A percentile compares a stretch with the other conserved stretches of the same genome.
Evolutionary conservation across 2,329 filamentous ascomycete species (phyloP).

Genomic region (Sphaerulina vaccinii): DNA sequence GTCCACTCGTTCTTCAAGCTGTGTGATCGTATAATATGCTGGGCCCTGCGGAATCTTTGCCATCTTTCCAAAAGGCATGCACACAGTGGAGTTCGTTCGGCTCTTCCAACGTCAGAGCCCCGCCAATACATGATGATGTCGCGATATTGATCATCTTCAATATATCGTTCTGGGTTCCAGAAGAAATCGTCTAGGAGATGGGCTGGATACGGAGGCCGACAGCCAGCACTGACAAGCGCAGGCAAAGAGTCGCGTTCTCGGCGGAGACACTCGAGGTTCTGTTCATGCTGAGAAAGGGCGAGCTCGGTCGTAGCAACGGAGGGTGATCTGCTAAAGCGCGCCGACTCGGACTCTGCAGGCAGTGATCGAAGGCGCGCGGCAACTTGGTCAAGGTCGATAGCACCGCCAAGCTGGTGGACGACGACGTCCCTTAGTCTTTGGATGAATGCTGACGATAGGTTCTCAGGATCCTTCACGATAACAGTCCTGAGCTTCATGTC

Average conservation of each 20-base stretch:
- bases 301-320: neutral
- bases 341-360: neutral
- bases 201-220: conserved; percentile 10
- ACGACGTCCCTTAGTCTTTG: conserved; percentile 8
- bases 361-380: conserved; percentile 3
- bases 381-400: conserved; percentile 6
- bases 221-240: conserved; percentile 1
- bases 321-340: neutral
- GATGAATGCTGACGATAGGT: conserved; percentile 4
- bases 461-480: conserved; percentile 6
- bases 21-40: neutral
- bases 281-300: neutral
- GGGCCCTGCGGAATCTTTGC: neutral
- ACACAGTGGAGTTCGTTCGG: neutral
- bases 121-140: conserved; percentile 11
- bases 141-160: conserved; percentile 5
- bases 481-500: neutral
- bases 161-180: conserved; percentile 1
- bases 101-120: neutral
- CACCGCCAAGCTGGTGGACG: neutral
- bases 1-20: conserved; percentile 1
- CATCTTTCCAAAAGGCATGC: neutral
- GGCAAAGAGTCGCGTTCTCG: neutral
- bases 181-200: conserved; percentile 7
- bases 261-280: neutral